Percentiles rank a stretch among this genome's conserved stretches.
phyloP scores from a whole-genome alignment of 805 yeast species.

The Hanseniaspora jakobsenii region DNA sequence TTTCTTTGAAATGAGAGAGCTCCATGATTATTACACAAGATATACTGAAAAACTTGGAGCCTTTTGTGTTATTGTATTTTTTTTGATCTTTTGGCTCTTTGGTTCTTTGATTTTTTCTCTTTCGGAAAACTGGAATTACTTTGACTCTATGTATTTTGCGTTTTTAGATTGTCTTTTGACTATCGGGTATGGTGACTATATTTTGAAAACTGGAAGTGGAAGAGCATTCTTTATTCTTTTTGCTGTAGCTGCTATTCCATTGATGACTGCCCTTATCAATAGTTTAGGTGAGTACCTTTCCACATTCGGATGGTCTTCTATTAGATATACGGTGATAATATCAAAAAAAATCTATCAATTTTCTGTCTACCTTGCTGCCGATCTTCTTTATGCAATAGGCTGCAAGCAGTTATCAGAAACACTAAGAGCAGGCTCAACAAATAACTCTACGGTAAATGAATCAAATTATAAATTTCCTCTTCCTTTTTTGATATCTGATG shows the following conservation, averaged over 20 bases:
- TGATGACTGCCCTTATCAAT: conserved; percentile 72
- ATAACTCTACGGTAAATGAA: not conserved
- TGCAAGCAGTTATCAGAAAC: too few relatives aligned
- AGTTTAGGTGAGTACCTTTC: conserved; percentile 54
- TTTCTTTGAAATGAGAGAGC: conserved; percentile 44
- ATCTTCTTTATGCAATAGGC: too few relatives aligned
- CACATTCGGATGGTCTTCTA: conserved; percentile 21
- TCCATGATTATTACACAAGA: conserved; percentile 34
- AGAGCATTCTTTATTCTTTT: conserved; percentile 63
- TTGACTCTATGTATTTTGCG: conserved; percentile 62
- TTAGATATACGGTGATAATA: conserved; percentile 6
- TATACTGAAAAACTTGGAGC: conserved; percentile 34
- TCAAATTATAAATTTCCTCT: not conserved
- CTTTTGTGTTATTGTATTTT: conserved; percentile 32
- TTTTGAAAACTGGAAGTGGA: conserved; percentile 54
- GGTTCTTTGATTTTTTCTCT: conserved; percentile 57
- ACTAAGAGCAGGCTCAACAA: too few relatives aligned
- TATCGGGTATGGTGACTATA: conserved; percentile 73
- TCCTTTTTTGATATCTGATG: conserved; percentile 1
- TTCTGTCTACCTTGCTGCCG: too few relatives aligned
- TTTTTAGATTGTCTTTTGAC: conserved; percentile 57
- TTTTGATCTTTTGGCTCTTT: conserved; percentile 52
- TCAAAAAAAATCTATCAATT: conserved; percentile 3
- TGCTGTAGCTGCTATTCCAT: conserved; percentile 74
- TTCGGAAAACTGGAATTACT: conserved; percentile 62